Base-by-base conservation (phyloP, 2,329 filamentous ascomycete species). In the Trichoderma oligosporum region DNA sequence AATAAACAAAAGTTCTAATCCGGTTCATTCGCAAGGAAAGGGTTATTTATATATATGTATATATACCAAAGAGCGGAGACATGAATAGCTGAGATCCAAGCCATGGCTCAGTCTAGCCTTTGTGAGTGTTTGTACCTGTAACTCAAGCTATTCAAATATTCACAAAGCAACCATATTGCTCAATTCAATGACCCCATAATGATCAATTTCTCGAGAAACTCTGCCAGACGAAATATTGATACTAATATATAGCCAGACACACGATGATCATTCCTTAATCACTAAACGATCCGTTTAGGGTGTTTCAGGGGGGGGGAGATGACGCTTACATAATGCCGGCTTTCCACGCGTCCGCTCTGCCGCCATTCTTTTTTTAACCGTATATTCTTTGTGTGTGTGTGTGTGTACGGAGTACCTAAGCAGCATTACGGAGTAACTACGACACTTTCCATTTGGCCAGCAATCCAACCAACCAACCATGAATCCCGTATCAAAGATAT, bases 41-140 rank as follows among this genome's bases (percentile, higher is more conserved):
- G 4, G 42, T 7, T 6, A n/a, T n/a, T n/a, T n/a, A n/a, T n/a
- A n/a, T n/a, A n/a, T n/a, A n/a, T n/a, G n/a, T 7, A 31, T 16
- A 27, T 42, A 44, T 57, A 57, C 58, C 53, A 60, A 14, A 60
- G 54, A 42, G 58, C 53, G 24, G 58, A 60, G 12, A 60, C 31
- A 18, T 60, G 53, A 9, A 60, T 47, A 7, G 53, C 39, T 25
- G 53, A 35, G 24, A 47, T 22, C 16, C 53, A 35, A 29, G 46
- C 58, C 58, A 60, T 60, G 53, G 57, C 45, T 58, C 3, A 27
- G n/a, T n/a, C n/a, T n/a, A n/a, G 25, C 16, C 24, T 16, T 24
- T 9, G 25, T 7, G 31, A 20, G 38, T 20, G 11, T 45, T 12
- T 16, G 47, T 36, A 12, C 29, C 20, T 44, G 27, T 45, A 12